Base-by-base conservation (phyloP, 1,284 basidiomycete genomes). In the Microbotryum scabiosae region DNA sequence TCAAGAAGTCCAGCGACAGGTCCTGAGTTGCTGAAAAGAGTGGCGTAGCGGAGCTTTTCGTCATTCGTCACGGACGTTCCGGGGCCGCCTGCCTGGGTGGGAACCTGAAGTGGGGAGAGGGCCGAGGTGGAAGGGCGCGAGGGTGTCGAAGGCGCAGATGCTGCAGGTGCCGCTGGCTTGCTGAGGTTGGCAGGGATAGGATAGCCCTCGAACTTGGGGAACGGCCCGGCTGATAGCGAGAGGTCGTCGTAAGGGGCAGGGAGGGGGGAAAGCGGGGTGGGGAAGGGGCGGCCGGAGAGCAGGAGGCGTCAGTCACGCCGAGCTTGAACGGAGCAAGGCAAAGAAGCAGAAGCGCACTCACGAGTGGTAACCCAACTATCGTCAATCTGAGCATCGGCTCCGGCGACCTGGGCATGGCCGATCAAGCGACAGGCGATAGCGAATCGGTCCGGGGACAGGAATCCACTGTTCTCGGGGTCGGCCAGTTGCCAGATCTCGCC, bases 401-500 rank as follows among this genome's bases (percentile, higher is more conserved):
- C 90, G 65, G 85, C 28, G 9, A 48, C 85, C 79, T 98, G 96
- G 3, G 91, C 87, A 81, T 90, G 90, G 2, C 87, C 91, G 68
- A 98, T 91, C 50, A 98, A 80, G 58, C 96, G 82, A 28, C 96
- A 80, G 10, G 90, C 92, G 63, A 88, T 81, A 50, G 88, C 85
- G 72, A 91, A 87, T 46, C 87, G 87, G 70, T 88, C 90, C 67
- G 82, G 84, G 18, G 90, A 86, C 59, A 99, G 81, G 77, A 87
- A 91, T 4, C 93, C 93, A 65, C 88, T 88, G 79, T 96, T 92
- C 51, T 90, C 86, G 55, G 87, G 85, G 78, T 99, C 96, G 47
- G 92, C 86, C 63, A 97, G 78, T 57, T 80, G 82, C 94, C 96
- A 99, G 70, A 99, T 86, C 78, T 96, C 88, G 48, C 92, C 91